Percentiles rank a stretch among this genome's conserved stretches.
phyloP scores from a whole-genome alignment of 1,284 basidiomycete genomes.

The Naganishia liquefaciens region DNA sequence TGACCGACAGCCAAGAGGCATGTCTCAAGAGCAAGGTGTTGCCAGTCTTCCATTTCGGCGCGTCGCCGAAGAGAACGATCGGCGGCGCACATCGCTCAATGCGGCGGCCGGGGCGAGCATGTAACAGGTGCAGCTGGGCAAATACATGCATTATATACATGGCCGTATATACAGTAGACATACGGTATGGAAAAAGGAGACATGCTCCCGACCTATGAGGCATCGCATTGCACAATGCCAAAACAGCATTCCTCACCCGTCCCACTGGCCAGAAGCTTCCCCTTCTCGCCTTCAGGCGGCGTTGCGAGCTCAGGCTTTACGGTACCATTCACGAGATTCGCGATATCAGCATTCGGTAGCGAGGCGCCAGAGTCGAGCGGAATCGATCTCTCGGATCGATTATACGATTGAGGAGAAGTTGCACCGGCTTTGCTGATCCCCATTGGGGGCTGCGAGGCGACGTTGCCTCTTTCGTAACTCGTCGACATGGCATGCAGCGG shows the following conservation, averaged over 20 bases:
- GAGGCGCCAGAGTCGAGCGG: not conserved
- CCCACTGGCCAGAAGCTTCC: not conserved
- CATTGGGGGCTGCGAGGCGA: not conserved
- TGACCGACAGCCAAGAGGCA: not conserved
- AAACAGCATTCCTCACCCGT: slow-evolving; percentile 21
- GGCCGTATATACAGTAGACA: no score
- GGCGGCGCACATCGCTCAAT: no score
- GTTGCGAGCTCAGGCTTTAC: not conserved
- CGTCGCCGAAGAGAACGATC: not conserved
- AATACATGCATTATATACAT: no score
- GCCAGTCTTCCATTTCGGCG: not conserved
- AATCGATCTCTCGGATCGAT: not conserved
- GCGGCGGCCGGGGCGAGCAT: no score
- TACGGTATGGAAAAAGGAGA: no score
- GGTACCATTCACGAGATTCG: slow-evolving; percentile 2
- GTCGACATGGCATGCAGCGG: slow-evolving; percentile 22
- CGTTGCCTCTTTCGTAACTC: slow-evolving; percentile 18
- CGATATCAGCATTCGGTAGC: not conserved
- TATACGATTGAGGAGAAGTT: no score
- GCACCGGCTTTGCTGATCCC: no score
- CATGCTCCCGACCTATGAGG: no score
- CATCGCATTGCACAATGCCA: slow-evolving; percentile 12
- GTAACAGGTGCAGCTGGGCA: no score
- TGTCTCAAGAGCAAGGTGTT: not conserved
- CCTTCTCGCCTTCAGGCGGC: not conserved